Evolutionary conservation across 257 asterid genomes (phyloP), one percentile per base, ranked within the genome.

Genomic region (Solanum corneliomulleri): DNA sequence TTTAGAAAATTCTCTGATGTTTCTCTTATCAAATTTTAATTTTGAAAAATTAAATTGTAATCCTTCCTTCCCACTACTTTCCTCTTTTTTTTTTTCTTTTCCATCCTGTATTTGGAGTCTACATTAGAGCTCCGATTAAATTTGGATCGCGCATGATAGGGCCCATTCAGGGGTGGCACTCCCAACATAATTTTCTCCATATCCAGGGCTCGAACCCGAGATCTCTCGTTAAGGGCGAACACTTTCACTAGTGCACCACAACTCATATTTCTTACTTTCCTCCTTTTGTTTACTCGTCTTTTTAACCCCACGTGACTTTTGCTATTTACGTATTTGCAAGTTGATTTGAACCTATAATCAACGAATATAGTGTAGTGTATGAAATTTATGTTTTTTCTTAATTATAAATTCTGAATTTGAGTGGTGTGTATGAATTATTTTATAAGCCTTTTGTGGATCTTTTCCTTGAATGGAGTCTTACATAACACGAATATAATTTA

Each of bases 101-200:
- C 1, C 35, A 33, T 0, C 4, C 5, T 1, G 1, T 33, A 5
- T 4, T 4, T 0, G 35, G 35, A 33, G 35, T 1, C 1, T 1
- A 33, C 5, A 33, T 33, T 33, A 33, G 35, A 33, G 4, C 35
- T 33, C 0, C 35, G 1, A 33, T 0, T 33, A 33, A 33, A 33
- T 33, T 33, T 0, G 35, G 1, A 33, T 33, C 0, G 35, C 5
- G 0, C 35, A 33, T 33, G 5, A 1, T 33, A 33, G 35, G 5
- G 35, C 5, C 0, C 35, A 33, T 33, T 33, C 1, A 5, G 1
- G 35, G 35, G 1, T 33, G 5, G 0, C 5, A 5, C 35, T 33
- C 5, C 0, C 35, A 33, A 33, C 5, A 33, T 0, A 0, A 4
- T 4, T 33, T 33, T 33, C 0, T 33, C 0, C 35, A 33, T 33